These are phyloP conservation scores for Leccinum olivaceopallidum DNA, from an alignment of 768 basidiomycete species.

Conservation along the genomic window DNA sequence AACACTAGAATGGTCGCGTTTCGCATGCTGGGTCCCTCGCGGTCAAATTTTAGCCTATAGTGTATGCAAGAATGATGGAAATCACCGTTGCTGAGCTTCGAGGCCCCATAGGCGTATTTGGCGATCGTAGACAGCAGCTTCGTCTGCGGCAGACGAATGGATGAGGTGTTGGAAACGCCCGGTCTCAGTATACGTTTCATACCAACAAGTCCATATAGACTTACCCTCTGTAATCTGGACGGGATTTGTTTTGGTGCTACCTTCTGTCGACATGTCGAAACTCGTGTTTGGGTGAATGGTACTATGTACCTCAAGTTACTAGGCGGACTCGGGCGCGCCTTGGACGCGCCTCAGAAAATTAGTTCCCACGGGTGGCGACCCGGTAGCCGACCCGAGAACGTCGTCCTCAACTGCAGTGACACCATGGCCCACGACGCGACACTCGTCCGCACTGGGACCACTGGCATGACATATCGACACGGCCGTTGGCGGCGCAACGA, in stretches of 20 bases:
- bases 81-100: constrained; percentile 92
- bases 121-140: constrained; percentile 90
- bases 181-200: background rate
- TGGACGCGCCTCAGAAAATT: too few species aligned
- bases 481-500: too few species aligned
- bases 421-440: too few species aligned
- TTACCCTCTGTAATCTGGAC: constrained; percentile 68
- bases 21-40: constrained; percentile 66
- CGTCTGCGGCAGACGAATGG: constrained; percentile 37
- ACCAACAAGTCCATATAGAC: constrained; percentile 9
- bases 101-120: constrained; percentile 98
- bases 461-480: too few species aligned
- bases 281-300: background rate
- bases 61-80: constrained; percentile 1
- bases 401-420: too few species aligned
- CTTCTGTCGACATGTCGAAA: constrained; percentile 26
- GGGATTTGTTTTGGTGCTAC: constrained; percentile 37
- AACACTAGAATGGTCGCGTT: constrained; percentile 88
- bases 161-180: background rate
- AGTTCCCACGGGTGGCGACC: too few species aligned
- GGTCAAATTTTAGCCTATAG: constrained; percentile 12
- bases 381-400: too few species aligned
- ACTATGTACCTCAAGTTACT: too few species aligned
- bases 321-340: too few species aligned
- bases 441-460: too few species aligned